phyloP scores from a whole-genome alignment of 2,329 filamentous ascomycete species.

The Chalaropsis ovoidea region DNA sequence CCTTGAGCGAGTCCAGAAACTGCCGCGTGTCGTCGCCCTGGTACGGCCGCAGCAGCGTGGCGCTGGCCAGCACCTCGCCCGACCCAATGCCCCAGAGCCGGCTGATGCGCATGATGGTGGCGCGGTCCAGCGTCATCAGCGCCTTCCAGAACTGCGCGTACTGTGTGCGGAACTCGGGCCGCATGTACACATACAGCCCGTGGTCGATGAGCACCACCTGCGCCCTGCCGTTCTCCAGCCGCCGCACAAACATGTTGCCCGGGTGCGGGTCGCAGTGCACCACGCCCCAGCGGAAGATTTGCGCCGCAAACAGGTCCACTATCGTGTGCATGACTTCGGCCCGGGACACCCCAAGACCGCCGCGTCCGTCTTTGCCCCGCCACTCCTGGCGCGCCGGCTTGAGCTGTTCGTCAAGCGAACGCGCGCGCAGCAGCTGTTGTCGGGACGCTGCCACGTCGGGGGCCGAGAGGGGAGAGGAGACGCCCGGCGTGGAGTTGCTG shows the following conservation, averaged over 20 bases:
- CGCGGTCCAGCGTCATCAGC: slow-evolving; percentile 86
- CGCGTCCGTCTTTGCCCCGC: slow-evolving; percentile 60
- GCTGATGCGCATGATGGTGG: slow-evolving; percentile 62
- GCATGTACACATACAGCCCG: slow-evolving; percentile 89
- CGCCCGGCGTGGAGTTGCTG: slow-evolving; percentile 67
- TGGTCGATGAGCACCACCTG: slow-evolving; percentile 96
- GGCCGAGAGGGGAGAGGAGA: slow-evolving; percentile 51
- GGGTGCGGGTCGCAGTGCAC: slow-evolving; percentile 97
- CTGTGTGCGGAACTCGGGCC: slow-evolving; percentile 68
- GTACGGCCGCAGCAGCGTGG: slow-evolving; percentile 83
- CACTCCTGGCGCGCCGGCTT: slow-evolving; percentile 75
- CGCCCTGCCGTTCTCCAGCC: slow-evolving; percentile 66
- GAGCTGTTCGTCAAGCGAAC: slow-evolving; percentile 48
- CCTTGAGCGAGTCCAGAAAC: slow-evolving; percentile 55
- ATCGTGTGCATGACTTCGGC: slow-evolving; percentile 93
- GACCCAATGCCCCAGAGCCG: slow-evolving; percentile 71
- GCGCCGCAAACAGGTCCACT: slow-evolving; percentile 90
- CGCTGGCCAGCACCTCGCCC: slow-evolving; percentile 81
- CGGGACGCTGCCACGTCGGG: slow-evolving; percentile 41
- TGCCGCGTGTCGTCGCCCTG: slow-evolving; percentile 65
- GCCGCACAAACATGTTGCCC: slow-evolving; percentile 91
- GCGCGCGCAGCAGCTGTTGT: slow-evolving; percentile 39
- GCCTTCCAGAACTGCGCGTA: slow-evolving; percentile 90
- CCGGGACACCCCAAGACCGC: slow-evolving; percentile 71
- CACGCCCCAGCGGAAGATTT: slow-evolving; percentile 94